These are phyloP conservation scores for Lipomyces starkeyi DNA, from an alignment of 805 yeast species.

Conservation along the genomic window DNA sequence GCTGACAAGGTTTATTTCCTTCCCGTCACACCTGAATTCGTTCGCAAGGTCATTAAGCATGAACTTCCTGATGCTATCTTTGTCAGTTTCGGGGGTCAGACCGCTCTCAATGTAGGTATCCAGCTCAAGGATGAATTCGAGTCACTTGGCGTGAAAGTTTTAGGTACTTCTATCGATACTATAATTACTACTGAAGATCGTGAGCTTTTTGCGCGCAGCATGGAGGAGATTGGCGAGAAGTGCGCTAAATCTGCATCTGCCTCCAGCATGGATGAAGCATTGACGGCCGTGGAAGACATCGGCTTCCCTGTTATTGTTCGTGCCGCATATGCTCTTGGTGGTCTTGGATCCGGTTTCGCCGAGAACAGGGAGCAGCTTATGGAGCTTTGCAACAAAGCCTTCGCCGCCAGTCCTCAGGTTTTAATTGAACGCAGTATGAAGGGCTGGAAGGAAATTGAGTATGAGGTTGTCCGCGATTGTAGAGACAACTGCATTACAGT, in stretches of 20 bases:
- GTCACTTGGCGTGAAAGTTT: conserved; percentile 86
- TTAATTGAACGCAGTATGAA: conserved; percentile 95
- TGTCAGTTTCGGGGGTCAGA: conserved; percentile 98
- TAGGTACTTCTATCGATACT: conserved; percentile 96
- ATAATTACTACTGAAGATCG: conserved; percentile 98
- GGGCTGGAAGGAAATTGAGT: conserved; percentile 99
- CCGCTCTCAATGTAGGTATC: conserved; percentile 96
- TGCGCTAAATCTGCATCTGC: conserved; percentile 95
- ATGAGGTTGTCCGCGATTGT: conserved; percentile 98
- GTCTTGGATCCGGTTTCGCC: conserved; percentile 97
- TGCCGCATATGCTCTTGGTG: conserved; percentile 97
- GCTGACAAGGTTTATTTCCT: conserved; percentile 98
- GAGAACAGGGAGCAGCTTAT: conserved; percentile 82
- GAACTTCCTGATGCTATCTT: conserved; percentile 98
- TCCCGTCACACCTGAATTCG: conserved; percentile 97
- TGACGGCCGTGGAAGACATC: conserved; percentile 80
- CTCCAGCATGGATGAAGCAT: conserved; percentile 76
- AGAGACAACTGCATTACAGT: conserved; percentile 97
- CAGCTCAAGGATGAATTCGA: conserved; percentile 94
- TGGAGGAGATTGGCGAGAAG: conserved; percentile 94
- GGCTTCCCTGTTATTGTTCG: conserved; percentile 96
- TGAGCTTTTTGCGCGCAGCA: conserved; percentile 90
- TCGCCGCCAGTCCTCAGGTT: conserved; percentile 95
- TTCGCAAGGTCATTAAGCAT: conserved; percentile 89
- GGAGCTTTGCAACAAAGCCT: conserved; percentile 85